phyloP scores from a whole-genome alignment of 768 basidiomycete genomes.

The Boletus reticuloceps region DNA sequence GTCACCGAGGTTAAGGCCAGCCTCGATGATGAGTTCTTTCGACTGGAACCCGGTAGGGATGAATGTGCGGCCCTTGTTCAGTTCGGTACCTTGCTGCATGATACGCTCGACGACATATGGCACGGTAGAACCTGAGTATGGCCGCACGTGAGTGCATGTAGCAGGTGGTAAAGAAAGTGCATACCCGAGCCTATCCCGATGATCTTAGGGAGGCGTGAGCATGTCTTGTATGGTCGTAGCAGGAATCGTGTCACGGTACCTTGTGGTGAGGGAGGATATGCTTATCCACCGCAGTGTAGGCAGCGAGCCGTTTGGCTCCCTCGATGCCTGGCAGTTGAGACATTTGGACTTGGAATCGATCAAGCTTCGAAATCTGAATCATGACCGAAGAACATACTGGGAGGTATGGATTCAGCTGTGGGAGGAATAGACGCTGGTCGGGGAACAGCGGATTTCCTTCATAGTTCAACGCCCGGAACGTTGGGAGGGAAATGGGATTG shows the following conservation, averaged over 20 bases:
- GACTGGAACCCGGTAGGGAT: conserved; percentile 97
- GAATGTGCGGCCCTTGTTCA: conserved; percentile 82
- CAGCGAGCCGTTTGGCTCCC: conserved; percentile 84
- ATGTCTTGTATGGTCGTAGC: background rate
- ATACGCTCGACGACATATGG: conserved; percentile 97
- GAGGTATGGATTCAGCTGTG: background rate
- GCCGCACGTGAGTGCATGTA: background rate
- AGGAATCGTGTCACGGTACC: conserved; percentile 42
- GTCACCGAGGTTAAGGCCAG: conserved; percentile 78
- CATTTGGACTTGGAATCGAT: conserved; percentile 20
- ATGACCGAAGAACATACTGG: conserved; percentile 7
- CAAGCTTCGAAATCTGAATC: background rate
- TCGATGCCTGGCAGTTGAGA: conserved; percentile 53
- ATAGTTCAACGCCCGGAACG: background rate
- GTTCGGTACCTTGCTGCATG: conserved; percentile 70
- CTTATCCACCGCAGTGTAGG: conserved; percentile 90
- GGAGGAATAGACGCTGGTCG: conserved; percentile 9
- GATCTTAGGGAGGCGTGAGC: conserved; percentile 42
- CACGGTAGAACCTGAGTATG: conserved; percentile 76
- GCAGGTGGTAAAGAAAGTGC: background rate
- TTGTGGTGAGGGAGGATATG: conserved; percentile 82
- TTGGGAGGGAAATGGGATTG: too few species aligned
- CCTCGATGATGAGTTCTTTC: conserved; percentile 87
- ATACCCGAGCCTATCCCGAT: conserved; percentile 87
- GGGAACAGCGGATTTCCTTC: conserved; percentile 10